Evolutionary conservation across 148 eudicot species (phyloP), one percentile per base, ranked within the genome.

Genomic region (Camellia sinensis): DNA sequence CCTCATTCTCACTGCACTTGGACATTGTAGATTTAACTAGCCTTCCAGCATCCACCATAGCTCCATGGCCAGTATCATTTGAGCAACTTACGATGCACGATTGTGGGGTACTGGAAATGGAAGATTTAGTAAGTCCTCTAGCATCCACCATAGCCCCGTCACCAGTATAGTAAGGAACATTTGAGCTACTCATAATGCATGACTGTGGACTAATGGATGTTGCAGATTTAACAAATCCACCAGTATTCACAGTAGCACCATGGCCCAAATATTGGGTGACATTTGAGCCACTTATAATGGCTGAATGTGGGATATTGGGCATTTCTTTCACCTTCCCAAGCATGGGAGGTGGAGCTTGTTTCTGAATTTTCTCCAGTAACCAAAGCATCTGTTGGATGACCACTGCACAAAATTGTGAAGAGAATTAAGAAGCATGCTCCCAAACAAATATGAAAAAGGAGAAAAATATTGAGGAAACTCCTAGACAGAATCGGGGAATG

Each of bases 351-450:
- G 37, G 79, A 40, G 82, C 85, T 84, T 74, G 88, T 67, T 85
- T 87, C 70, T 46, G 84, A 50, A 74, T 80, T 56, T 80, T 77
- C 59, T 86, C 87, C 78, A 85, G 78, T 84, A 84, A 81, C 19
- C 79, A 75, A 75, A 79, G 85, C 92, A 90, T 92, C 73, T 86
- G 88, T 79, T 86, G 89, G 65, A 87, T 85, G 78, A 89, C 92
- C 75, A 85, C 96, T 90, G 93, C 75, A 59, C 80, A 71, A 40
- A 61, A 63, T 57, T 61, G 63, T 7, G 53, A 59, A 45, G 43
- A 62, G 46, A 64, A 65, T 52, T 45, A 52, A 29, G 43, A 56
- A 19, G 14, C 10, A 10, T 71, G 1, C 50, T 14, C 22, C 37
- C n/a, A 13, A 22, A 4, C 22, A 22, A 12, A 21, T 10, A 60